Evolutionary conservation across 176 grass and related monocot genomes (phyloP), one percentile per base, ranked within the genome.

Genomic region (Phyllostachys edulis): DNA sequence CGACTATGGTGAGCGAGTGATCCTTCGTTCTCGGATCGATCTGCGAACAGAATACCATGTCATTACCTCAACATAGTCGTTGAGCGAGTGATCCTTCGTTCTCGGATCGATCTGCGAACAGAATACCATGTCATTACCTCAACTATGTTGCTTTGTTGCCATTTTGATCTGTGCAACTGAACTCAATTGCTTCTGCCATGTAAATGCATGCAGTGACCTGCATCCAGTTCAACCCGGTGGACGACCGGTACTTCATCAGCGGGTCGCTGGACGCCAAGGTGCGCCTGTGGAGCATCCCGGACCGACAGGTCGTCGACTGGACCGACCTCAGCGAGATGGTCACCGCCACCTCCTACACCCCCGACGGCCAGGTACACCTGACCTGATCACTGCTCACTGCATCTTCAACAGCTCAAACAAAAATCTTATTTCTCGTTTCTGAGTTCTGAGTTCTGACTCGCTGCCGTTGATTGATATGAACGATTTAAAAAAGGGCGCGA

Each of bases 301-400:
- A 91, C 59, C 85, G 93, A 57, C 93, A 95, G 79, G 96, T 98
- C 9, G 89, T 98, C n/a, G 96, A 98, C 77, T 98, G 96, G 96
- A 93, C 82, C 10, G 96, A 98, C 90, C 68, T 95, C 82, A 94
- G 92, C 67, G 96, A 98, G 82, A 98, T 98, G 91, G 96, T 98
- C 82, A 98, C 96, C 15, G 89, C 96, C 16, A 59, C 80, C 21
- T 95, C 87, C 39, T 98, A 95, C 81, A 95, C 91, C 38, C 96
- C 96, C 9, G 90, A 98, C 20, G 96, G 89, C 23, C 84, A 94
- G 89, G 92, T 94, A 70, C 59, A 7, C 3, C 29, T 44, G 5
- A 7, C 3, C 29, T 44, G 5, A 10, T 23, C 2, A 56, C 4
- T 13, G 5, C 14, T 18, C 18, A 56, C 68, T 21, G 9, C 34